phyloP scores from a whole-genome alignment of 2,329 filamentous ascomycete genomes.

The Nemania serpens region DNA sequence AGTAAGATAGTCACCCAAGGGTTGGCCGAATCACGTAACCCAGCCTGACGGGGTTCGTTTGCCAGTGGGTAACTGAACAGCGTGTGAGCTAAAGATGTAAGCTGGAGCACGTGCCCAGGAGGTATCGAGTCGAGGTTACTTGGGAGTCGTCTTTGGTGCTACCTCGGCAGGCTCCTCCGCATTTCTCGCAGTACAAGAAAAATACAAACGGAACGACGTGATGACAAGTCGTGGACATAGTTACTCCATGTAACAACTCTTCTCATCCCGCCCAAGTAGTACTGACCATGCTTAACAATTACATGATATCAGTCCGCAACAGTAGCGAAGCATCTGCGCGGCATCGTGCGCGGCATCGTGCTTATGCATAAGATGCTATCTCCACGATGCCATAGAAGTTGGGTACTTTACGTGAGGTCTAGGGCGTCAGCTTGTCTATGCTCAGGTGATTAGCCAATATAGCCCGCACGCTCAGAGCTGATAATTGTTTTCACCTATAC shows the following conservation, averaged over 20 bases:
- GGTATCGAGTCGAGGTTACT: neutral
- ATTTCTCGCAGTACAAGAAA: neutral
- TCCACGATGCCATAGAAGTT: neutral
- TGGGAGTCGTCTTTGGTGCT: neutral
- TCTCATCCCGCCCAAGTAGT: constrained; percentile 1
- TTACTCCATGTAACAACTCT: neutral
- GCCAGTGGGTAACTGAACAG: constrained; percentile 9
- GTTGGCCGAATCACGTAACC: constrained; percentile 19
- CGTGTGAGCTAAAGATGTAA: constrained; percentile 1
- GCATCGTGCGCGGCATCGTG: neutral
- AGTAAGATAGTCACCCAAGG: constrained; percentile 18
- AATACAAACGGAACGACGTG: neutral
- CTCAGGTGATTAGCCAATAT: constrained; percentile 1
- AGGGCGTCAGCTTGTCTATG: neutral
- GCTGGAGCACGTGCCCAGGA: constrained; percentile 1
- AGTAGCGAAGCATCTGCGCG: neutral
- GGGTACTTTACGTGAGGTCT: neutral
- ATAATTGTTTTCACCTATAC: neutral
- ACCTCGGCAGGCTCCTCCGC: constrained; percentile 18
- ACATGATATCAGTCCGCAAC: neutral
- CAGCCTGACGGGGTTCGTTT: constrained; percentile 14
- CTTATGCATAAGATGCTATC: constrained; percentile 1
- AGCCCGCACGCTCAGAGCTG: neutral
- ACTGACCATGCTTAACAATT: neutral
- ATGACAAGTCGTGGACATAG: constrained; percentile 1